Base-by-base conservation (phyloP, 2,329 filamentous ascomycete genomes). In the Thelonectria olida region DNA sequence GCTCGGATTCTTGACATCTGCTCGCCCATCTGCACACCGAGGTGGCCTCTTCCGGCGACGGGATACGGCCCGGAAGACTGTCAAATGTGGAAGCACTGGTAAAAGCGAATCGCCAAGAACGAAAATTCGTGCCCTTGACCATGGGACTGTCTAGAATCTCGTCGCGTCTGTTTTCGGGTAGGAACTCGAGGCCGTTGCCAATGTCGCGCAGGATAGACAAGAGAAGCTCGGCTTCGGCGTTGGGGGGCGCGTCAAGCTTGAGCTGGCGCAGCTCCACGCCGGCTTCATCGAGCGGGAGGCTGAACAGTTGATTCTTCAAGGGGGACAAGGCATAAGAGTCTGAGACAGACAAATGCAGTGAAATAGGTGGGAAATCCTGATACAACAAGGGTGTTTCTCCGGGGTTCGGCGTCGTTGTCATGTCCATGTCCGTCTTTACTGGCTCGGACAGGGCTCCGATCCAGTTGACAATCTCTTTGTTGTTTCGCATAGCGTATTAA, bases 21-120 rank as follows among this genome's bases (percentile, higher is more conserved):
- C 39, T 20, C 8, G 39, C 39, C 39, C 39, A 42, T 42, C 22
- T 19, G 20, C 28, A 48, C 44, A 48, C 27, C 12, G 27, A 48
- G 10, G 44, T 22, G 23, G 28, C 44, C 27, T 48, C 44, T 48
- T 31, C 13, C 10, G 44, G 44, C 23, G 44, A 48, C 27, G 44
- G 27, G 17, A 48, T 23, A 22, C 22, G 44, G 23, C 44, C 20
- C 12, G 23, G 44, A 22, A 48, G 39, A 6, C n/a, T 42, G n/a
- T 42, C 39, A 13, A 42, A 22, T 10, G 10, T 4, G 39, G 39
- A 2, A 19, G 39, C 39, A 23, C 39, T 42, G 3, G 39, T 42
- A 13, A 55, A 55, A 7, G 52, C 17, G 27, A 45, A 42, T 48
- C 41, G 42, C 52, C 52, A 55, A n/a, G 25, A 20, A 5, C 20